Percentiles rank a stretch among this genome's conserved stretches.
phyloP scores from a whole-genome alignment of 2,329 filamentous ascomycete species.

The Talaromyces funiculosus region DNA sequence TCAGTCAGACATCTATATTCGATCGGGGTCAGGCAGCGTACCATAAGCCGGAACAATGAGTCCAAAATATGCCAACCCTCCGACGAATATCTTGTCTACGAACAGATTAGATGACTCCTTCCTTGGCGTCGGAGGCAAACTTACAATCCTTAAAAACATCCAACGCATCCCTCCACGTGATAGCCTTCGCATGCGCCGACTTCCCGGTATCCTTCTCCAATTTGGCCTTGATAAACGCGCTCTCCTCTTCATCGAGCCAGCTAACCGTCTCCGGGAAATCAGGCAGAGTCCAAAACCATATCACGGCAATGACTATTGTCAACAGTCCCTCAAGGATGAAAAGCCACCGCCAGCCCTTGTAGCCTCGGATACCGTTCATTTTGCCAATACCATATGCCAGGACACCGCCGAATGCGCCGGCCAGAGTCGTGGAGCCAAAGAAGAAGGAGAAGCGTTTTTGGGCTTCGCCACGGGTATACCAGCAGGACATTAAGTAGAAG shows the following conservation, averaged over 20 bases:
- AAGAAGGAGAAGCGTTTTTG: constrained; percentile 93
- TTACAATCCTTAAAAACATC: constrained; percentile 62
- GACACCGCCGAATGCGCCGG: constrained; percentile 59
- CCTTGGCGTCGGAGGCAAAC: constrained; percentile 13
- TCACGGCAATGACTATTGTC: constrained; percentile 56
- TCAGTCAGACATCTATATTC: background rate
- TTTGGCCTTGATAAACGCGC: constrained; percentile 59
- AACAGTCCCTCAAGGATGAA: constrained; percentile 60
- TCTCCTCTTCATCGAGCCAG: constrained; percentile 68
- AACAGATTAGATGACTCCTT: background rate
- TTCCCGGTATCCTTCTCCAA: constrained; percentile 64
- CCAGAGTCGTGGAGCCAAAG: constrained; percentile 65
- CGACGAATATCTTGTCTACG: constrained; percentile 61
- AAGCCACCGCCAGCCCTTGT: constrained; percentile 50
- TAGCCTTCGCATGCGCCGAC: constrained; percentile 57
- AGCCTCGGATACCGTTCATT: constrained; percentile 53
- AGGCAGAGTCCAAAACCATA: constrained; percentile 61
- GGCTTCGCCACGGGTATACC: constrained; percentile 79
- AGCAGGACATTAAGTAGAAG: constrained; percentile 67
- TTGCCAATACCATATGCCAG: constrained; percentile 56
- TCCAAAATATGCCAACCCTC: constrained; percentile 76
- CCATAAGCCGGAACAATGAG: constrained; percentile 71
- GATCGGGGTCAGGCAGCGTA: constrained; percentile 4
- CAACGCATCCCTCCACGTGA: constrained; percentile 55
- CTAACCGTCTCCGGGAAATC: constrained; percentile 69